Evolutionary conservation across 306 rosid genomes (phyloP).

Genomic region (Quercus variabilis): DNA sequence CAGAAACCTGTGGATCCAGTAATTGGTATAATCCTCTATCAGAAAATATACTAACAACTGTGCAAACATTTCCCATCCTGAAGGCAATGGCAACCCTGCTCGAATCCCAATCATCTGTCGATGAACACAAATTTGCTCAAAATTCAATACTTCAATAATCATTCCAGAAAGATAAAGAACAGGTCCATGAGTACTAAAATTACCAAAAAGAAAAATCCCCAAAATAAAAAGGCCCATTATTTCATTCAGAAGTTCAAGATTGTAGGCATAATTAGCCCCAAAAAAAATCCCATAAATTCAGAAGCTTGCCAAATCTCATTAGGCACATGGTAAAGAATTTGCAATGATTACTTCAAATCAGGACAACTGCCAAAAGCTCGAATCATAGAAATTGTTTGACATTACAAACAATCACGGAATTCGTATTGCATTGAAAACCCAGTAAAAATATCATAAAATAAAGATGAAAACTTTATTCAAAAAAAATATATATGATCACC

Average conservation of each 20-base stretch:
- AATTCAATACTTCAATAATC: neutral
- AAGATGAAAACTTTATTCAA: neutral
- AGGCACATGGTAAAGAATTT: neutral
- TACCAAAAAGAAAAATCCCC: neutral
- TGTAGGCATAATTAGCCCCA: neutral
- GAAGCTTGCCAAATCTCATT: neutral
- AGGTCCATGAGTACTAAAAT: neutral
- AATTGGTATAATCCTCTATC: conserved; percentile 71
- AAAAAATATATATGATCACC: neutral
- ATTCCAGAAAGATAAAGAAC: neutral
- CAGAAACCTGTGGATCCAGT: conserved; percentile 78
- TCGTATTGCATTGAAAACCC: neutral
- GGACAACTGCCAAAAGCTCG: neutral
- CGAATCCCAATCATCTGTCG: conserved; percentile 69
- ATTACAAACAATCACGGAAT: neutral
- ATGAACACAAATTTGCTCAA: neutral
- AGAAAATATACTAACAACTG: conserved; percentile 63
- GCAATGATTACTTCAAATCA: neutral
- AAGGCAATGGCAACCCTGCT: conserved; percentile 69
- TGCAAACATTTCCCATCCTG: conserved; percentile 64
- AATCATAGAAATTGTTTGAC: conserved; percentile 1
- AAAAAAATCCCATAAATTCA: neutral
- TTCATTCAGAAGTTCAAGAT: neutral
- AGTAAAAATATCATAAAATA: neutral
- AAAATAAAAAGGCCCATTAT: neutral